Base-by-base conservation (phyloP, 2,329 filamentous ascomycete species). In the Pestalotiopsis sp. region DNA sequence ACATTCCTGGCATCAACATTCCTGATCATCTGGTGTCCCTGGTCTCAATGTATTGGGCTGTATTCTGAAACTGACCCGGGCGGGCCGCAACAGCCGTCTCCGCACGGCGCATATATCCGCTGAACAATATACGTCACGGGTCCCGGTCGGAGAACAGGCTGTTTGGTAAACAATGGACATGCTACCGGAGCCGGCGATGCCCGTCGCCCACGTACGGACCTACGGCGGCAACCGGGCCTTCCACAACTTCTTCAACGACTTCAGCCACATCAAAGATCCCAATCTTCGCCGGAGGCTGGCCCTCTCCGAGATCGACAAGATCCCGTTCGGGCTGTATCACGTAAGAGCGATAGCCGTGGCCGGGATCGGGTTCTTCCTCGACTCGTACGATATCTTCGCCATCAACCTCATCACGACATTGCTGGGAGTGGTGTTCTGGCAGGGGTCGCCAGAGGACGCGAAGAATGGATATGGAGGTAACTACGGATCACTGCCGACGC, bases 301-400 rank as follows among this genome's bases (percentile, higher is more conserved):
- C 27, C 86, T 95, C 68, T 91, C 92, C 11, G 91, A 95, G 75
- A 93, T 94, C 73, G 92, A 94, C 82, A 92, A 93, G 82, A 90
- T 92, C 3, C 90, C 90, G 0, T 93, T 94, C 75, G 90, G 92
- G 73, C 88, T 91, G 82, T 92, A 93, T 78, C 92, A 95, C 80
- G 84, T 94, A 31, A 88, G 92, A 61, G 91, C 92, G 67, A 86
- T 94, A 3, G 80, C 92, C 6, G 92, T 95, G 2, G 92, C 93
- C 31, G 93, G 93, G 63, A 90, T 93, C 69, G 93, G 93, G 65
- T 95, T 96, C 84, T 94, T 95, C 77, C 91, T 93, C 61, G 93
- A 95, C 79, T 91, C 92, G 13, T 95, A 95, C 81, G 90, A 88
- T 73, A 93, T 94, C 74, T 96, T 96, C 78, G 91, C 93, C 75